Evolutionary conservation across 345 rosid genomes (phyloP).

Genomic region (Citrus inodora): DNA sequence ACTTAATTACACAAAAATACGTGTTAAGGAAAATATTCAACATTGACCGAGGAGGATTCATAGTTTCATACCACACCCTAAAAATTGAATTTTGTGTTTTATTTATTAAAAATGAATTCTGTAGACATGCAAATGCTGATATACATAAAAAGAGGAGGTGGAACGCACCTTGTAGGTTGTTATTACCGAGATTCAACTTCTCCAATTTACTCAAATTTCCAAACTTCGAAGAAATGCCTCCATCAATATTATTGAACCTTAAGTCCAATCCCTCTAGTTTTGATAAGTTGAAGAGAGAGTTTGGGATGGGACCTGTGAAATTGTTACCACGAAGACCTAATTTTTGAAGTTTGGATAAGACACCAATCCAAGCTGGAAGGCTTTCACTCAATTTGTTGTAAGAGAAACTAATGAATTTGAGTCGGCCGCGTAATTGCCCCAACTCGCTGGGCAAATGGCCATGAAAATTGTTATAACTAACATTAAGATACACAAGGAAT

Average conservation of each 20-base stretch:
- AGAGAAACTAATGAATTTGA: background rate
- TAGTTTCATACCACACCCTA: too few species aligned
- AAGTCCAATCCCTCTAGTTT: background rate
- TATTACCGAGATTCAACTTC: accelerated
- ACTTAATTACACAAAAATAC: too few species aligned
- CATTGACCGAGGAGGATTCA: too few species aligned
- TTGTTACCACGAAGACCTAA: background rate
- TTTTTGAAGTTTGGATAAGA: background rate
- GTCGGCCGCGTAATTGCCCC: background rate
- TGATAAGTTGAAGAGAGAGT: background rate
- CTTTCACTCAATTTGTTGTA: background rate
- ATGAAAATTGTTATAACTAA: too few species aligned
- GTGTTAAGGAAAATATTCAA: too few species aligned
- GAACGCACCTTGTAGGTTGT: background rate
- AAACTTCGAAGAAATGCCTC: background rate
- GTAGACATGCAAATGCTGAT: background rate
- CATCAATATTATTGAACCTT: background rate
- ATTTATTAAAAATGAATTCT: background rate
- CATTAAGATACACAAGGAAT: too few species aligned
- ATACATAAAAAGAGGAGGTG: background rate
- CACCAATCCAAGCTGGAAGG: background rate
- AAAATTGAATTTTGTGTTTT: too few species aligned
- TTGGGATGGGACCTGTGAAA: too few species aligned
- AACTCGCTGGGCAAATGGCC: too few species aligned
- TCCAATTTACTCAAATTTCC: background rate